Conservation (phyloP, 2,329 filamentous ascomycete genomes). For the Monosporascus sp. region DNA sequence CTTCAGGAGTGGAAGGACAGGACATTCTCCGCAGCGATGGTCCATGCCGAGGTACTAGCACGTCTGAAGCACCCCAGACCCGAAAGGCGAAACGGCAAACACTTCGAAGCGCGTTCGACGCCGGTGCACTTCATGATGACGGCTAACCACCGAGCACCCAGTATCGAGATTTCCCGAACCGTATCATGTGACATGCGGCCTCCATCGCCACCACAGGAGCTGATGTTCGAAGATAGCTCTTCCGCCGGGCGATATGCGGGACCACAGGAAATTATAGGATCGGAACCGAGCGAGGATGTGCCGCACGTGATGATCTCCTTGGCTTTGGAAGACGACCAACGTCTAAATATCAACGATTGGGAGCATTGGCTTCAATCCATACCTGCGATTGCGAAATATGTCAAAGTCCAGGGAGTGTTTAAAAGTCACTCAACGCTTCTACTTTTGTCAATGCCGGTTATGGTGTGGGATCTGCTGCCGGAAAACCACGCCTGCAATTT, state of each 20-base stretch:
- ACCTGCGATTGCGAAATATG: conserved; percentile 53
- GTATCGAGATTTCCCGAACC: conserved; percentile 48
- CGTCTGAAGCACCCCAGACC: conserved; percentile 55
- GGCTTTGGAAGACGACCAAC: conserved; percentile 52
- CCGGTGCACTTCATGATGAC: conserved; percentile 62
- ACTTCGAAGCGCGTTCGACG: conserved; percentile 53
- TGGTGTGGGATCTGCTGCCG: conserved; percentile 55
- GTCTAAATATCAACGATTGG: conserved; percentile 53
- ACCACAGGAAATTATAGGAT: conserved; percentile 22
- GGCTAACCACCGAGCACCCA: conserved; percentile 52
- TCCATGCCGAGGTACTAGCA: conserved; percentile 56
- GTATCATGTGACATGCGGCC: conserved; percentile 29
- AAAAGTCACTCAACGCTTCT: conserved; percentile 57
- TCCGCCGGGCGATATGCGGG: conserved; percentile 23
- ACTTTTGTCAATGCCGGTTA: conserved; percentile 52
- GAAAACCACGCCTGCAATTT: conserved; percentile 54
- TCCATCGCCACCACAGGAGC: conserved; percentile 30
- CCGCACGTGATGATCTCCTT: conserved; percentile 59
- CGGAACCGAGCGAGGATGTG: conserved; percentile 48
- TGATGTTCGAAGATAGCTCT: conserved; percentile 14
- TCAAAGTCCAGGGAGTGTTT: conserved; percentile 57
- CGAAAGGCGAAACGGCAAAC: conserved; percentile 51
- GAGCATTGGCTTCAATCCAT: conserved; percentile 52
- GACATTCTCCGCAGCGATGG: conserved; percentile 54
- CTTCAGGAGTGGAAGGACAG: conserved; percentile 51